Percentiles rank a stretch among this genome's conserved stretches.
Evolutionary conservation across 2,329 filamentous ascomycete genomes (phyloP).

Genomic region (Paraphoma chrysanthemicola): DNA sequence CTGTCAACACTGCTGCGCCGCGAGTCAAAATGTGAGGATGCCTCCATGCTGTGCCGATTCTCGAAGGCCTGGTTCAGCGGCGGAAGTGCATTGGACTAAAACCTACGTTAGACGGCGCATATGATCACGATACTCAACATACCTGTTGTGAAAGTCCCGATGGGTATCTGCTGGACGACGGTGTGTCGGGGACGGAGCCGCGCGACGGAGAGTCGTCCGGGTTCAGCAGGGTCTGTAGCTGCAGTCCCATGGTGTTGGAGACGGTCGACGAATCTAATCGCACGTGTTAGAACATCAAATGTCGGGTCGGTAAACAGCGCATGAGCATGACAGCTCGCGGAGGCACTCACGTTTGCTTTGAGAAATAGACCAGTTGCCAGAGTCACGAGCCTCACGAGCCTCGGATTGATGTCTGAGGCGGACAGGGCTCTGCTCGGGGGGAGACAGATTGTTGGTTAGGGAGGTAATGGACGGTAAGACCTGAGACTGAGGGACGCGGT

Average conservation of each 20-base stretch:
- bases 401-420: slow-evolving; percentile 43
- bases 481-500: slow-evolving; percentile 27
- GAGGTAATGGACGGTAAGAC: slow-evolving; percentile 45
- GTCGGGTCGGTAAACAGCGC: not conserved
- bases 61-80: slow-evolving; percentile 64
- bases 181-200: slow-evolving; percentile 52
- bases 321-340: slow-evolving; percentile 5
- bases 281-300: slow-evolving; percentile 12
- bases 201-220: slow-evolving; percentile 57
- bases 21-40: slow-evolving; percentile 59
- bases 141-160: slow-evolving; percentile 40
- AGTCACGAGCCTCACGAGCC: slow-evolving; percentile 62
- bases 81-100: slow-evolving; percentile 54
- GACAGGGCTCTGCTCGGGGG: slow-evolving; percentile 42
- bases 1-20: slow-evolving; percentile 82
- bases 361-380: slow-evolving; percentile 66
- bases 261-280: slow-evolving; percentile 50
- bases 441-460: slow-evolving; percentile 42
- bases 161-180: slow-evolving; percentile 46
- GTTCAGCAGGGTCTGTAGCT: slow-evolving; percentile 58
- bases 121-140: slow-evolving; percentile 3
- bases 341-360: slow-evolving; percentile 60
- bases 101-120: slow-evolving; percentile 18
- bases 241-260: slow-evolving; percentile 54
- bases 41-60: slow-evolving; percentile 58